Conservation (phyloP, 1,284 basidiomycete genomes). For the Puccinia polysora region DNA sequence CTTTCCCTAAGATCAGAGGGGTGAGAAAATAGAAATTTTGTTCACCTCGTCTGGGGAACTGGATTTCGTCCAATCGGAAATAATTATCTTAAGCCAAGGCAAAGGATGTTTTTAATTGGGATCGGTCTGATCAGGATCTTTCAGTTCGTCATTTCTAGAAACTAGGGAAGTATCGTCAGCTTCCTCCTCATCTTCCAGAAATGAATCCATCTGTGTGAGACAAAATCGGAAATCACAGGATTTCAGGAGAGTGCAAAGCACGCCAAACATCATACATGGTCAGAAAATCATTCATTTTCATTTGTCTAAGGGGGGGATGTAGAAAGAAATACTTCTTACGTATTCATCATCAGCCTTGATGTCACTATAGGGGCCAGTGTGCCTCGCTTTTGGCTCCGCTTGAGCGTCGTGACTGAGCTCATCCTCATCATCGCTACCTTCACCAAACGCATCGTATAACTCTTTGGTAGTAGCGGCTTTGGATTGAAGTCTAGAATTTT, state of each 20-base stretch:
- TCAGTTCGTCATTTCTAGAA: too few species aligned
- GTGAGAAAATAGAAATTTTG: too few species aligned
- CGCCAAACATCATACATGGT: too few species aligned
- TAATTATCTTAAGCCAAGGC: too few species aligned
- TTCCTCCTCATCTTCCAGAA: conserved; percentile 21
- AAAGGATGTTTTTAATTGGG: too few species aligned
- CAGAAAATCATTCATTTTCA: neutral
- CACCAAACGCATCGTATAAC: conserved; percentile 82
- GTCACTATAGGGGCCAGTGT: conserved; percentile 9
- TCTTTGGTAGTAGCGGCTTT: conserved; percentile 63
- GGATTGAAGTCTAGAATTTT: conserved; percentile 46
- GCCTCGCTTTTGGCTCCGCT: conserved; percentile 12
- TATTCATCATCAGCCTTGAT: conserved; percentile 33
- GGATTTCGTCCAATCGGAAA: too few species aligned
- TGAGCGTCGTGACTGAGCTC: conserved; percentile 64
- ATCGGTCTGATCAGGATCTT: too few species aligned
- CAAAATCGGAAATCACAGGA: neutral
- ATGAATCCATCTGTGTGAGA: conserved; percentile 22
- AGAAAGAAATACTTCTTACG: neutral
- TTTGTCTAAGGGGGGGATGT: neutral
- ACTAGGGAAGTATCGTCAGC: neutral
- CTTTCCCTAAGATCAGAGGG: too few species aligned
- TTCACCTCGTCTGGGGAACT: too few species aligned
- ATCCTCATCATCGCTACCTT: conserved; percentile 58
- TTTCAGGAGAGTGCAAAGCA: too few species aligned